Conservation (phyloP, 768 basidiomycete species). For the Boletus patriciae region DNA sequence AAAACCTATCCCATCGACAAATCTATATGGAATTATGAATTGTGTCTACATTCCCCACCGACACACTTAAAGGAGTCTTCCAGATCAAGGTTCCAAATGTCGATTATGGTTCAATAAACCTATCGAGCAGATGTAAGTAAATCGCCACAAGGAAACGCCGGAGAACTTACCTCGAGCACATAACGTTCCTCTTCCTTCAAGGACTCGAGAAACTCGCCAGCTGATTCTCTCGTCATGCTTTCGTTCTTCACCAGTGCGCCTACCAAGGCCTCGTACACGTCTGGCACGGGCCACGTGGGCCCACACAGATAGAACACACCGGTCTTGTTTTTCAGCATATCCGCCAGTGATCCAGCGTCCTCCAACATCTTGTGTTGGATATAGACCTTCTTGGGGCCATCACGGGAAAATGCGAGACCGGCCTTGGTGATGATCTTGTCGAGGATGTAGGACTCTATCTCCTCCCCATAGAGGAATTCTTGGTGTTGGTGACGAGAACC, state of each 20-base stretch:
- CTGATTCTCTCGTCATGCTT: slow-evolving; percentile 59
- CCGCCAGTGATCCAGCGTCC: slow-evolving; percentile 74
- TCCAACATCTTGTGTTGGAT: slow-evolving; percentile 99
- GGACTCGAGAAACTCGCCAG: slow-evolving; percentile 81
- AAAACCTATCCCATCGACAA: neutral
- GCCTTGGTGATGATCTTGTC: slow-evolving; percentile 84
- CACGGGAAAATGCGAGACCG: slow-evolving; percentile 95
- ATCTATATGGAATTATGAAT: neutral
- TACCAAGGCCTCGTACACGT: slow-evolving; percentile 92
- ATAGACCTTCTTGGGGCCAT: slow-evolving; percentile 90
- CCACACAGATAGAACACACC: slow-evolving; percentile 97
- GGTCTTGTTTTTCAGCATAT: slow-evolving; percentile 67
- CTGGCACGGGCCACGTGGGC: slow-evolving; percentile 99
- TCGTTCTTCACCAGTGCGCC: slow-evolving; percentile 74
- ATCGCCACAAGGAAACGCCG: neutral
- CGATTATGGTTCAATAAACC: slow-evolving; percentile 24
- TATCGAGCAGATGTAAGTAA: slow-evolving; percentile 7
- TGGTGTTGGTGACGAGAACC: slow-evolving; percentile 93
- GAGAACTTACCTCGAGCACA: slow-evolving; percentile 72
- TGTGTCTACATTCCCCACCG: neutral
- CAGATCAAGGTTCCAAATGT: neutral
- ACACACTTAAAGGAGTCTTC: neutral
- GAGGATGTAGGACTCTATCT: slow-evolving; percentile 90
- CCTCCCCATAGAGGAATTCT: slow-evolving; percentile 96
- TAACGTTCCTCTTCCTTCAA: slow-evolving; percentile 97